Base-by-base conservation (phyloP, 2,329 filamentous ascomycete species). In the Trichoderma lentiforme region DNA sequence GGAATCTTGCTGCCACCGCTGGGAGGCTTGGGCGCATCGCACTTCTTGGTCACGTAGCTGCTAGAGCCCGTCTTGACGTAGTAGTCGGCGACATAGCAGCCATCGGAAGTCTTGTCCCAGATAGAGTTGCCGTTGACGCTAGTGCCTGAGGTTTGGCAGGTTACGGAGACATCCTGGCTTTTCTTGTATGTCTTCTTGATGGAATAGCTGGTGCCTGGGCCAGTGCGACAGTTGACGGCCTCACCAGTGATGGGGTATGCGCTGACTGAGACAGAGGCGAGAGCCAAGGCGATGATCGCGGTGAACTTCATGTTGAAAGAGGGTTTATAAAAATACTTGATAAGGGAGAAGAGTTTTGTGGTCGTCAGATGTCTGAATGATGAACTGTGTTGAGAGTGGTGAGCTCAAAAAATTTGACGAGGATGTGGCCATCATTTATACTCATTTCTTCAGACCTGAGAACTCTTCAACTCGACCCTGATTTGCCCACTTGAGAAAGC, bases 31-130 rank as follows among this genome's bases (percentile, higher is more conserved):
- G 67, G 67, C 14, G 24, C 26, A 18, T 32, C 39, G 39, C 67
- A 70, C 43, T 70, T 70, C 56, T 63, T 60, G 11, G 57, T 63
- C n/a, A 70, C 67, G 14, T 70, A 70, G 57, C 67, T 47, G 57
- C 36, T 70, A 6, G 72, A 71, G 32, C 73, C 73, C 4, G 73
- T 74, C 66, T 73, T 73, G 63, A 74, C 72, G 39, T 71, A 74
- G 62, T 73, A 71, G 53, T 74, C 73, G 15, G 70, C 47, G 53
- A 74, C 73, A 30, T 73, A 74, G 64, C 72, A 74, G 51, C 71
- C 71, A 32, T 73, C 70, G 2, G 62, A 18, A 12, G 72, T 74
- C 61, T 73, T 74, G 56, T 74, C 72, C 73, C 73, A 74, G 64
- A 74, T 71, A 24, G 28, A 58, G 34, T 67, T 70, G 26, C 73